A percentile compares a stretch with the other conserved stretches of the same genome.
These are phyloP conservation scores for Boletus subcaerulescens DNA, from an alignment of 768 basidiomycete species.

Conservation along the genomic window DNA sequence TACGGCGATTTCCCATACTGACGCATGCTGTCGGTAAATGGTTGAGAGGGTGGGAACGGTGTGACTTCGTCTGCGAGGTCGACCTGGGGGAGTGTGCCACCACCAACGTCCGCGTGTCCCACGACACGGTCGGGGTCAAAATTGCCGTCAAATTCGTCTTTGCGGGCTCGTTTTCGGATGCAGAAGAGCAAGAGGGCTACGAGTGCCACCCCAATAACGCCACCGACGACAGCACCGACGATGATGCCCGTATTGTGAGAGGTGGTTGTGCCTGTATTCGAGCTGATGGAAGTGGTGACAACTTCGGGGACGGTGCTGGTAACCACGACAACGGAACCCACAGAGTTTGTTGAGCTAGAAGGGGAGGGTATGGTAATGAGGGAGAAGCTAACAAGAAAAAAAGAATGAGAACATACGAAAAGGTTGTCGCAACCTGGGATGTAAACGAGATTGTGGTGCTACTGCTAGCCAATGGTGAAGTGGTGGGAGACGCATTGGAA, in stretches of 20 bases:
- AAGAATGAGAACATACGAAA: constrained; percentile 13
- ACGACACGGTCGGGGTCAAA: constrained; percentile 47
- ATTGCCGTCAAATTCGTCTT: constrained; percentile 48
- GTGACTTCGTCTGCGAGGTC: constrained; percentile 31
- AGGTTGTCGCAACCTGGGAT: constrained; percentile 15
- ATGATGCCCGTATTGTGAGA: constrained; percentile 38
- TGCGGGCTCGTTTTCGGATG: constrained; percentile 21
- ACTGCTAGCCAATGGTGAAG: neutral
- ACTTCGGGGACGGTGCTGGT: constrained; percentile 18
- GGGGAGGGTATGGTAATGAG: neutral
- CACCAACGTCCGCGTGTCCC: constrained; percentile 20
- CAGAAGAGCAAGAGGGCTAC: constrained; percentile 31
- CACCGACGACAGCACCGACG: constrained; percentile 54
- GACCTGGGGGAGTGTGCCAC: constrained; percentile 26
- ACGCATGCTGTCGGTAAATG: constrained; percentile 20
- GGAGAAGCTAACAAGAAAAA: neutral
- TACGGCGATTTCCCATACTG: constrained; percentile 19
- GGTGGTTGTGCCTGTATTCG: neutral
- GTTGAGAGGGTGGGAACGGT: constrained; percentile 17
- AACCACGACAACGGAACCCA: constrained; percentile 18
- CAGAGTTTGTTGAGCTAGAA: constrained; percentile 22
- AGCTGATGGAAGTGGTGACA: constrained; percentile 12
- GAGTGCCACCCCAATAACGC: constrained; percentile 30
- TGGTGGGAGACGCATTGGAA: neutral
- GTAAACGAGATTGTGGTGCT: constrained; percentile 11